phyloP scores from a whole-genome alignment of 345 rosid species.

The Eutrema japonicum region DNA sequence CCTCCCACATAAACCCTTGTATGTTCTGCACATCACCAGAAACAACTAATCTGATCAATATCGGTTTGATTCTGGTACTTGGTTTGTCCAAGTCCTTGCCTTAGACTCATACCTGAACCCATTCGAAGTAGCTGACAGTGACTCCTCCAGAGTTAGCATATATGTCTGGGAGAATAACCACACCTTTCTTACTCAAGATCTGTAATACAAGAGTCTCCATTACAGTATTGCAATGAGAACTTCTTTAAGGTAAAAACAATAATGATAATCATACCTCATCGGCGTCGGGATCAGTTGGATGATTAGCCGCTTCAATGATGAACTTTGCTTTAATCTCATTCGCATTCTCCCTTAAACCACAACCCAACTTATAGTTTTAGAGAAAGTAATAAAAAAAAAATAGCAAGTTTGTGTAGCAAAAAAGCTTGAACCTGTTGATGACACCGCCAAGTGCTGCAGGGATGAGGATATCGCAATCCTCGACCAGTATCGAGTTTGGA shows the following conservation, averaged over 20 bases:
- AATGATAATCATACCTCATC: constrained; percentile 63
- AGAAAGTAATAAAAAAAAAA: background rate
- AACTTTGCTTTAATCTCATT: constrained; percentile 85
- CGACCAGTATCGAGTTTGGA: constrained; percentile 64
- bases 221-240: constrained; percentile 3
- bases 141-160: constrained; percentile 98
- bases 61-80: background rate
- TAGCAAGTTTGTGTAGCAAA: constrained; percentile 5
- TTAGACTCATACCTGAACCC: constrained; percentile 85
- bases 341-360: constrained; percentile 76
- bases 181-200: constrained; percentile 93
- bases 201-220: constrained; percentile 40
- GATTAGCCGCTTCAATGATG: constrained; percentile 92
- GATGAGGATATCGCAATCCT: constrained; percentile 88
- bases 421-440: constrained; percentile 68
- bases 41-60: constrained; percentile 21
- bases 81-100: background rate
- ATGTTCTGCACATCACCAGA: constrained; percentile 66
- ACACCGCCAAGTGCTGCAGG: constrained; percentile 99
- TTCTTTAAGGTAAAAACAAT: background rate
- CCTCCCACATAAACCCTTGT: constrained; percentile 99
- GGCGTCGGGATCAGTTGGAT: constrained; percentile 95
- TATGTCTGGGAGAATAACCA: constrained; percentile 90
- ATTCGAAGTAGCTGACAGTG: constrained; percentile 96
- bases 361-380: background rate